Evolutionary conservation across 306 rosid species (phyloP).

Genomic region (Fagus sylvatica): DNA sequence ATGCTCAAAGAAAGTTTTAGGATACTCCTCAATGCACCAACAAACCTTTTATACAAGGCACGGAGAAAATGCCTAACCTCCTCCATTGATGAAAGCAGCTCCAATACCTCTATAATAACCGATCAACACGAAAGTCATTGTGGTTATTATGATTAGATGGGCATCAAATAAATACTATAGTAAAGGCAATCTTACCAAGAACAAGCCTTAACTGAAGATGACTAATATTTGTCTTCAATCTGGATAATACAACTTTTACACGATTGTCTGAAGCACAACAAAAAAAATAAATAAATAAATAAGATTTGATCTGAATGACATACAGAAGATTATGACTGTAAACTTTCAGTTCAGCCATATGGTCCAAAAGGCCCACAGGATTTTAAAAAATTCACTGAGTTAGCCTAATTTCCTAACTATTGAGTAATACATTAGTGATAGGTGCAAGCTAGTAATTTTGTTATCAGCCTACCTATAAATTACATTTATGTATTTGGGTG

Average conservation of each 20-base stretch:
- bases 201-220: conserved; percentile 49
- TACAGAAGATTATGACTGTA: background rate
- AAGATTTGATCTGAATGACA: background rate
- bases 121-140: background rate
- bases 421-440: no score
- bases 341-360: background rate
- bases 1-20: background rate
- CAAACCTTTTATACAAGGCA: background rate
- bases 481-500: no score
- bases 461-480: no score
- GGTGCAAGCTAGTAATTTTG: no score
- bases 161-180: conserved; percentile 7
- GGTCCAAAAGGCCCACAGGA: background rate
- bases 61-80: conserved; percentile 11
- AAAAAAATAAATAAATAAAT: conserved; percentile 13
- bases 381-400: background rate
- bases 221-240: conserved; percentile 48
- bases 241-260: conserved; percentile 37
- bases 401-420: background rate
- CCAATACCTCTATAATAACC: conserved; percentile 18
- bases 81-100: conserved; percentile 15
- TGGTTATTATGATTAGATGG: background rate
- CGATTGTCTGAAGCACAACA: conserved; percentile 51
- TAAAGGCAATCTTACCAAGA: conserved; percentile 53
- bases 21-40: background rate